Conservation (phyloP, 2,329 filamentous ascomycete species). For the Fusarium luffae region DNA sequence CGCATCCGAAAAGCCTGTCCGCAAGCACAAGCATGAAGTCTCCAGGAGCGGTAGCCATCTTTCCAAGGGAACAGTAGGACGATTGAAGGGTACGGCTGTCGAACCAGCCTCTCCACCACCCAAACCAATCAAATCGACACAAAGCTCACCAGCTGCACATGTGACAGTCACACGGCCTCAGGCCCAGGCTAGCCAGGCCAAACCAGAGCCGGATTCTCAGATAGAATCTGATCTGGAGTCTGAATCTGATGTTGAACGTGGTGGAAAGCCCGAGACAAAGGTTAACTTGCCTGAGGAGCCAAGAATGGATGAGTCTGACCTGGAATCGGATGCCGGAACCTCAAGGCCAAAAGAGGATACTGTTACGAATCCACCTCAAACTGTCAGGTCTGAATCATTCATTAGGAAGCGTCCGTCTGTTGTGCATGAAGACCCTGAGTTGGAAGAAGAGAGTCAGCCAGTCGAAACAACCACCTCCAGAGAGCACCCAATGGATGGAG, state of each 20-base stretch:
- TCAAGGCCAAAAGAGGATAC: background rate
- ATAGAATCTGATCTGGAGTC: slow-evolving; percentile 27
- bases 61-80: slow-evolving; percentile 64
- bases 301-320: slow-evolving; percentile 8
- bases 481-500: slow-evolving; percentile 30
- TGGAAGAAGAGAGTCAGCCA: slow-evolving; percentile 45
- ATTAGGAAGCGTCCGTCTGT: slow-evolving; percentile 56
- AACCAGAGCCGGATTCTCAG: slow-evolving; percentile 5
- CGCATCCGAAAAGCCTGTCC: slow-evolving; percentile 52
- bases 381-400: background rate
- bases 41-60: slow-evolving; percentile 59
- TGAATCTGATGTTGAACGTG: slow-evolving; percentile 10
- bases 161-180: slow-evolving; percentile 5
- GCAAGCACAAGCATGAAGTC: slow-evolving; percentile 55
- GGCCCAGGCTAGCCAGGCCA: background rate
- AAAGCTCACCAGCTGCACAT: background rate
- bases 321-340: slow-evolving; percentile 5
- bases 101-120: slow-evolving; percentile 40
- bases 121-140: slow-evolving; percentile 44
- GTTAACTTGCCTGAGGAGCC: slow-evolving; percentile 2
- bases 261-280: background rate
- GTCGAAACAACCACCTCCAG: slow-evolving; percentile 16
- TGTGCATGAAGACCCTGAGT: slow-evolving; percentile 59
- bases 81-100: slow-evolving; percentile 61
- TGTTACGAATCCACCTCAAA: background rate